Percentiles rank a stretch among this genome's conserved stretches.
Conservation (phyloP, 805 yeast species). For the Metschnikowia reukaufii region DNA sequence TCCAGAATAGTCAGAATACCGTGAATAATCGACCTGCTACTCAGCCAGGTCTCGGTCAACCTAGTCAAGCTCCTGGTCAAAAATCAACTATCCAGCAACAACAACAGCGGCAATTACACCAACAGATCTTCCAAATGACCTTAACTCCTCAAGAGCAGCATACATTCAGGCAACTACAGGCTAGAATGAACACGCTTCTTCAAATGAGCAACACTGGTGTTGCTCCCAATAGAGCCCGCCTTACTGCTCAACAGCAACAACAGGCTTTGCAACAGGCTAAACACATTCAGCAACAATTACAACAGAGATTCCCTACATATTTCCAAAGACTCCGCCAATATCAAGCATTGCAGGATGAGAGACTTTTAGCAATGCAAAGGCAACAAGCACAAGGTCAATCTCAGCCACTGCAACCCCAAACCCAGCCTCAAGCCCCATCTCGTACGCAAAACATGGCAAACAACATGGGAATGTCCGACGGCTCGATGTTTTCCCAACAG, state of each 20-base stretch:
- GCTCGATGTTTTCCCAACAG: constrained; percentile 14
- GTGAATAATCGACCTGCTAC: constrained; percentile 14
- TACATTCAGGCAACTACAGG: constrained; percentile 40
- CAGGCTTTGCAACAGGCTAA: constrained; percentile 46
- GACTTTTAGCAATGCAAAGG: constrained; percentile 20
- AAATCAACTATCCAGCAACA: constrained; percentile 37
- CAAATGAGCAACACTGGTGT: constrained; percentile 44
- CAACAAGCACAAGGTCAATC: constrained; percentile 20
- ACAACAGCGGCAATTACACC: constrained; percentile 26
- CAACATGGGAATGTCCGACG: constrained; percentile 8
- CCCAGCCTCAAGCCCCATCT: constrained; percentile 12
- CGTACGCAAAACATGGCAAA: constrained; percentile 11
- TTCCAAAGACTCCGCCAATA: constrained; percentile 39
- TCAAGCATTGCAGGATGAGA: constrained; percentile 33
- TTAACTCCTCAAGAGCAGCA: constrained; percentile 44
- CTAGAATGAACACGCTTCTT: constrained; percentile 39
- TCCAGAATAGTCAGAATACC: constrained; percentile 4
- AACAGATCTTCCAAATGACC: constrained; percentile 44
- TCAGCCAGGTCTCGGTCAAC: constrained; percentile 13
- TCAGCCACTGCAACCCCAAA: constrained; percentile 15
- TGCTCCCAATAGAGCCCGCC: constrained; percentile 42
- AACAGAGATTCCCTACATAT: constrained; percentile 38
- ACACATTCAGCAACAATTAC: constrained; percentile 34
- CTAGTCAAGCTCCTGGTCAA: constrained; percentile 8
- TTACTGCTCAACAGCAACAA: constrained; percentile 45